These are phyloP conservation scores for Tulasnella sp. DNA, from an alignment of 768 basidiomycete species.

Conservation along the genomic window DNA sequence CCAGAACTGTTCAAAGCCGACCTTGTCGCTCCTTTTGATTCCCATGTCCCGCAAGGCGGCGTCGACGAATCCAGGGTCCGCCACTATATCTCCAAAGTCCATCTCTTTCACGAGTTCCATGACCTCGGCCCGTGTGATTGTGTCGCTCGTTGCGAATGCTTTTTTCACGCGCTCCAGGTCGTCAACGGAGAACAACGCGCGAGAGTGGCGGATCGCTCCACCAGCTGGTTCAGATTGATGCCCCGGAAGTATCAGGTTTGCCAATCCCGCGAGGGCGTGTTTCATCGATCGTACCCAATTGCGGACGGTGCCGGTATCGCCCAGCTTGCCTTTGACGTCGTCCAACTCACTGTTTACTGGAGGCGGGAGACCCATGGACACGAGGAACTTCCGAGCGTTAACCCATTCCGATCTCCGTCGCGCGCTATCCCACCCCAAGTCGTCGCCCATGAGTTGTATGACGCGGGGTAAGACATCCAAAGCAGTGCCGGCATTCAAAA, in stretches of 20 bases:
- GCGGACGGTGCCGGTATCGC: constrained; percentile 15
- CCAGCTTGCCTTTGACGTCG: constrained; percentile 20
- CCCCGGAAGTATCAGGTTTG: constrained; percentile 21
- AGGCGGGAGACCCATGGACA: constrained; percentile 66
- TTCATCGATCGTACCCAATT: constrained; percentile 6
- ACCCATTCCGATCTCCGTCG: constrained; percentile 51
- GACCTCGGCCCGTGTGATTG: constrained; percentile 29
- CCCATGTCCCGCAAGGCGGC: constrained; percentile 72
- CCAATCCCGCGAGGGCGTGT: constrained; percentile 6
- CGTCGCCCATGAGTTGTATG: constrained; percentile 80
- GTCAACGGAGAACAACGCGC: constrained; percentile 27
- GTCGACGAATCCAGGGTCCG: constrained; percentile 49
- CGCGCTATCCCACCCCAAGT: constrained; percentile 60
- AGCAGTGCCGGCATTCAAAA: constrained; percentile 81
- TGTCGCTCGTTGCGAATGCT: constrained; percentile 24
- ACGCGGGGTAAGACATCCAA: constrained; percentile 75
- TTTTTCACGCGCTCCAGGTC: constrained; percentile 31
- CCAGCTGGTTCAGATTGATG: constrained; percentile 28
- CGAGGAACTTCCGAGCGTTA: constrained; percentile 52
- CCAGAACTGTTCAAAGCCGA: constrained; percentile 78
- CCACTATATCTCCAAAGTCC: constrained; percentile 39
- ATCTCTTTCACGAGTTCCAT: constrained; percentile 30
- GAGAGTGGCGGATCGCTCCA: constrained; percentile 22
- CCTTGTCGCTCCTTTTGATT: constrained; percentile 38
- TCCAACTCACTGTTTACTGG: constrained; percentile 22